These are phyloP conservation scores for Nematodospora valgi DNA, from an alignment of 805 yeast species.

Conservation along the genomic window DNA sequence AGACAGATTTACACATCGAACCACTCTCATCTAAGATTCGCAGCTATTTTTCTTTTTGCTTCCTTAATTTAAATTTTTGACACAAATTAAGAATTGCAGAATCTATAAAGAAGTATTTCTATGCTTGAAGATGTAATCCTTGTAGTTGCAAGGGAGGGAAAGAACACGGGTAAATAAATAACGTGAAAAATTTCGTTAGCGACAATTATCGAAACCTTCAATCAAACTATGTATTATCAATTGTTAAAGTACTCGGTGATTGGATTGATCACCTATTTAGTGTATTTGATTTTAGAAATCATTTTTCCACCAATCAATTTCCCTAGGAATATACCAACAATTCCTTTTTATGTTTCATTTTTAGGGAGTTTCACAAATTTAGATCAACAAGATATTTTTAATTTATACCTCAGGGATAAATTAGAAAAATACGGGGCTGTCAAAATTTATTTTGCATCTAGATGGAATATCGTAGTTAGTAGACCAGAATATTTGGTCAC, in stretches of 20 bases:
- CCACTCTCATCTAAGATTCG: no score
- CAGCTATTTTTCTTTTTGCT: no score
- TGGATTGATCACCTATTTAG: neutral
- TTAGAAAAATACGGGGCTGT: conserved; percentile 55
- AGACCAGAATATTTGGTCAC: conserved; percentile 45
- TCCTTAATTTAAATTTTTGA: no score
- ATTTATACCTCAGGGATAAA: conserved; percentile 39
- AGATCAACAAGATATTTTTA: conserved; percentile 49
- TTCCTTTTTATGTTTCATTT: conserved; percentile 59
- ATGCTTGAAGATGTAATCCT: no score
- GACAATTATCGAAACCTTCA: no score
- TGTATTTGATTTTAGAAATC: conserved; percentile 9
- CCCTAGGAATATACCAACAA: conserved; percentile 53
- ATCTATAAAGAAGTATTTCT: no score
- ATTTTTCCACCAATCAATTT: conserved; percentile 48
- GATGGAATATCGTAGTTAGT: conserved; percentile 57
- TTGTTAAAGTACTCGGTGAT: conserved; percentile 3
- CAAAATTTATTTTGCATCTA: conserved; percentile 55
- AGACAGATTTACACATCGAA: no score
- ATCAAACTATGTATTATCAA: no score
- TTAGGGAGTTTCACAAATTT: conserved; percentile 39
- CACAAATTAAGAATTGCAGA: no score
- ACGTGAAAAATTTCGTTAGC: no score
- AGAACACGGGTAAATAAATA: no score
- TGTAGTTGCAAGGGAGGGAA: no score